phyloP scores from a whole-genome alignment of 1,284 basidiomycete genomes.

The Ustilago hordei region DNA sequence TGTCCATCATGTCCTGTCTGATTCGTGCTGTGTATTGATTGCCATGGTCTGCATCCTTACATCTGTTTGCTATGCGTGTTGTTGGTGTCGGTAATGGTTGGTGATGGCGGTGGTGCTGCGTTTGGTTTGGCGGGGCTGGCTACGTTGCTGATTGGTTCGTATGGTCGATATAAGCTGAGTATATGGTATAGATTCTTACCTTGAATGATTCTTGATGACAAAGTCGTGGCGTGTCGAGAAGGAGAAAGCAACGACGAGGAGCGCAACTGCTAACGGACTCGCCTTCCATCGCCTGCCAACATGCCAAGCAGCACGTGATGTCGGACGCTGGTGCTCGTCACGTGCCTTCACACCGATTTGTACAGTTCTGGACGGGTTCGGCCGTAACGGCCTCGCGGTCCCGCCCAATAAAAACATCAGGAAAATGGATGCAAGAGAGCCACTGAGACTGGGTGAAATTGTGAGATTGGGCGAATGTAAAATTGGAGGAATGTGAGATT shows the following conservation, averaged over 20 bases:
- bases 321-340: too few relatives aligned
- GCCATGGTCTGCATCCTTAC: conserved; percentile 2
- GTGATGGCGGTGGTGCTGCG: neutral
- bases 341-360: too few relatives aligned
- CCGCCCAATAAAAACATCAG: too few relatives aligned
- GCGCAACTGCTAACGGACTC: conserved; percentile 12
- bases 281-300: neutral
- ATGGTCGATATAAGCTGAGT: neutral
- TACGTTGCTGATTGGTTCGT: conserved; percentile 25
- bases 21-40: neutral
- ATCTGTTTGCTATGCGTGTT: conserved; percentile 9
- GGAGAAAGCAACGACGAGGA: conserved; percentile 27
- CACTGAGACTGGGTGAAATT: too few relatives aligned
- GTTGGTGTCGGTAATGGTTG: neutral
- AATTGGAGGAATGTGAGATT: too few relatives aligned
- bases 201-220: conserved; percentile 55
- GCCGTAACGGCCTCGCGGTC: too few relatives aligned
- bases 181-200: conserved; percentile 35
- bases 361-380: too few relatives aligned
- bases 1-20: neutral
- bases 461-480: too few relatives aligned
- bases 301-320: neutral
- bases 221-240: conserved; percentile 47
- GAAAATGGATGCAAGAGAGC: too few relatives aligned
- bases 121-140: conserved; percentile 7